Evolutionary conservation across 2,329 filamentous ascomycete genomes (phyloP).

Genomic region (Trichoderma gracile): DNA sequence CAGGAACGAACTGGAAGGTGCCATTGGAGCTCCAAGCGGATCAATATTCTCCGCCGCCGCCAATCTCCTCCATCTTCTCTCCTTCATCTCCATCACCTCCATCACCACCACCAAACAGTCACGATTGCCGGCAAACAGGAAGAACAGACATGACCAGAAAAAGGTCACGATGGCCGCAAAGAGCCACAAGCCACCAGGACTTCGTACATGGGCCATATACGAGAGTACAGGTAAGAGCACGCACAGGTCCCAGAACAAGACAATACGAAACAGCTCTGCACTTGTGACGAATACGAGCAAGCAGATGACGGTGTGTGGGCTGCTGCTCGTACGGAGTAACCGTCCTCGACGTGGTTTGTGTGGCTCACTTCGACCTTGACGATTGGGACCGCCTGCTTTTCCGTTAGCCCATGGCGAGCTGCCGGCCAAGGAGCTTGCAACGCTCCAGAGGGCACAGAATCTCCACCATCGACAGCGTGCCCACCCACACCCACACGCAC

Average conservation of each 20-base stretch:
- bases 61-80: background rate
- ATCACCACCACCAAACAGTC: background rate
- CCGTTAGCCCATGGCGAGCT: slow-evolving; percentile 7
- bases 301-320: slow-evolving; percentile 19
- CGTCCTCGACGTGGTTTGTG: slow-evolving; percentile 3
- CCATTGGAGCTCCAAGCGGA: slow-evolving; percentile 10
- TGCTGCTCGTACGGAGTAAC: slow-evolving; percentile 24
- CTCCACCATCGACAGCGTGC: slow-evolving; percentile 11
- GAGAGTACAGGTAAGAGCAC: background rate
- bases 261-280: slow-evolving; percentile 19
- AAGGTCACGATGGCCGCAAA: slow-evolving; percentile 6
- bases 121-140: background rate
- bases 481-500: slow-evolving; percentile 24
- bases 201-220: background rate
- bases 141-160: background rate
- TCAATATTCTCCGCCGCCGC: background rate
- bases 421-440: background rate
- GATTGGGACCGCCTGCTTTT: background rate
- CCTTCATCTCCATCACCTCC: background rate
- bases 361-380: slow-evolving; percentile 16
- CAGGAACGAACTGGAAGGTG: slow-evolving; percentile 13
- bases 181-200: background rate
- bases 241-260: slow-evolving; percentile 7
- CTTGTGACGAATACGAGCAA: slow-evolving; percentile 21
- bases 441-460: background rate